Base-by-base conservation (phyloP, 371 early-diverging fungal genomes). In the Syncephalis fuscata region DNA sequence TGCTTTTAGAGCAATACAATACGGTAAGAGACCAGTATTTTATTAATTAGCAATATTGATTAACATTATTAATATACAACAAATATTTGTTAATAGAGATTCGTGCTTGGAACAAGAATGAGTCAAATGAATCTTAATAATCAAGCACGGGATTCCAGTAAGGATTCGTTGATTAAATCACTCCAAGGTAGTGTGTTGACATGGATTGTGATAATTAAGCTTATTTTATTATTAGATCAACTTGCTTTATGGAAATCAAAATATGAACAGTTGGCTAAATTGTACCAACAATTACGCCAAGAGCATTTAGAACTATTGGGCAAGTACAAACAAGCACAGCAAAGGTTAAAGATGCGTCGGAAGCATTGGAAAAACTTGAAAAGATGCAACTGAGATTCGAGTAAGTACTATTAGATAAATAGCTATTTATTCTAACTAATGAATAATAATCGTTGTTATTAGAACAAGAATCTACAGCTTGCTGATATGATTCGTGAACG, bases 231-330 rank as follows among this genome's bases (percentile, higher is more conserved):
- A 32, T 32, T 32, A 76, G 80, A 74, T 62, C 68, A 80, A 58
- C 71, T 86, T 23, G 75, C 78, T 49, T 77, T 82, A 63, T 88
- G 85, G 84, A 88, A 85, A 68, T 78, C 80, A 55, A 92, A 88
- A 61, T 89, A 88, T 53, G 90, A 89, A 55, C 82, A 85, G 8
- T 62, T 92, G 9, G 88, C 92, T n/a, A 88, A 88, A 54, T 66
- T 94, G 24, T 97, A 97, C 58, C 85, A 92, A 14, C 88, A 92
- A 59, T 68, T 97, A 41, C 80, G 97, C 48, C 90, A 92, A 60
- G 94, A 93, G 54, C 94, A 97, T 63, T 68, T 97, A 51, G 95
- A 91, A 32, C 65, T 95, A 32, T 64, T 95, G 54, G 76, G 73
- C 49, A 88, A 88, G 63, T 91, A 82, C 67, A 86, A 85, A 55